Conservation (phyloP, 2,329 filamentous ascomycete genomes). For the Nigrospora sphaerica region DNA sequence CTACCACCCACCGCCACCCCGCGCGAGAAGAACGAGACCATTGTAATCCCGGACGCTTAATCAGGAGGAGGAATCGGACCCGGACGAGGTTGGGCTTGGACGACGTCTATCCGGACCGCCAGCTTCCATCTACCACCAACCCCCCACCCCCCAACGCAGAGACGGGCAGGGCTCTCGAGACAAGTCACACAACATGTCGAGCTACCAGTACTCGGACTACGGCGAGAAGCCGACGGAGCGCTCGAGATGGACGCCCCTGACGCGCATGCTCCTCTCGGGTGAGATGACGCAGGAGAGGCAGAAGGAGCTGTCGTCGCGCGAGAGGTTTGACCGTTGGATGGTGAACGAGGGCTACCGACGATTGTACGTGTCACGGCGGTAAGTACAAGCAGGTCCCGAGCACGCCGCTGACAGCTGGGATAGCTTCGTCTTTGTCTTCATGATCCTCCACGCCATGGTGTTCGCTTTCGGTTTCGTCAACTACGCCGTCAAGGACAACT, state of each 20-base stretch:
- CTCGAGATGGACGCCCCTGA: slow-evolving; percentile 75
- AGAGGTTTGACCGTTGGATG: slow-evolving; percentile 82
- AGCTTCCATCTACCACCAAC: too few relatives aligned
- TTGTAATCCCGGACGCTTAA: slow-evolving; percentile 2
- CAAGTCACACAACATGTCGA: slow-evolving; percentile 23
- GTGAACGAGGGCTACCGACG: slow-evolving; percentile 79
- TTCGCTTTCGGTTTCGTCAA: slow-evolving; percentile 77
- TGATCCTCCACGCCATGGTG: slow-evolving; percentile 65
- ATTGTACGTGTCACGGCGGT: slow-evolving; percentile 49
- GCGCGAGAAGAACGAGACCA: slow-evolving; percentile 7
- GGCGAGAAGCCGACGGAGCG: slow-evolving; percentile 54
- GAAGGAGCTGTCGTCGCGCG: slow-evolving; percentile 58
- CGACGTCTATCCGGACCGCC: too few relatives aligned
- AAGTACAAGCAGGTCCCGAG: slow-evolving; percentile 6
- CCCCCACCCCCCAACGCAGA: too few relatives aligned
- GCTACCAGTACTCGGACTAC: slow-evolving; percentile 23
- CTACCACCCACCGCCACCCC: slow-evolving; percentile 8
- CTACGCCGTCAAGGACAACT: slow-evolving; percentile 70
- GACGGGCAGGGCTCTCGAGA: too few relatives aligned
- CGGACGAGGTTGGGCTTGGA: too few relatives aligned
- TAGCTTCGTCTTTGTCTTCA: slow-evolving; percentile 62
- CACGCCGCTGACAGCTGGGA: slow-evolving; percentile 36
- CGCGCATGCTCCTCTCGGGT: slow-evolving; percentile 74
- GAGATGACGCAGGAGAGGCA: slow-evolving; percentile 72
- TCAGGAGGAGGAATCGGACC: slow-evolving; percentile 1